phyloP scores from a whole-genome alignment of 2,329 filamentous ascomycete genomes.

The Ascochyta viciae-villosae region DNA sequence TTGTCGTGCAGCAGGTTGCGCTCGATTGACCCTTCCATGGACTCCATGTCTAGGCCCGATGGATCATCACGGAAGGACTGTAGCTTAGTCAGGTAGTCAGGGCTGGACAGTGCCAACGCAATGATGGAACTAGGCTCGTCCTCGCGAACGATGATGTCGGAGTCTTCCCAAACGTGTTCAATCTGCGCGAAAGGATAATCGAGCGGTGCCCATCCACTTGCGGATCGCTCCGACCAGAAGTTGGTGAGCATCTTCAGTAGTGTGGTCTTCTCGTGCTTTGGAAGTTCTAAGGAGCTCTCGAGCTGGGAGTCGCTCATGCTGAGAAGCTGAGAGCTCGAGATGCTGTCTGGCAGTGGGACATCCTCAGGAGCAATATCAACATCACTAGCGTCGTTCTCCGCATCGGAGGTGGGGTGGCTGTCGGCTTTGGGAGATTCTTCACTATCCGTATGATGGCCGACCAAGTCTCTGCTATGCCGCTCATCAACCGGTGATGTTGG shows the following conservation, averaged over 20 bases:
- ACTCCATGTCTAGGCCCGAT: constrained; percentile 30
- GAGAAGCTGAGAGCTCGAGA: constrained; percentile 59
- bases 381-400: constrained; percentile 66
- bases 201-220: constrained; percentile 89
- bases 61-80: constrained; percentile 63
- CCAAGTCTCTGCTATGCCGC: constrained; percentile 26
- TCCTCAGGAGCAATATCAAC: constrained; percentile 75
- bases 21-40: constrained; percentile 76
- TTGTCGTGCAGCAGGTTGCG: constrained; percentile 82
- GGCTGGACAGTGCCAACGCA: constrained; percentile 86
- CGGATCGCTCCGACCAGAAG: constrained; percentile 97
- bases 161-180: constrained; percentile 96
- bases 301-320: constrained; percentile 62
- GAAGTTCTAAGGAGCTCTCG: constrained; percentile 74
- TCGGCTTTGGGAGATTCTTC: constrained; percentile 35
- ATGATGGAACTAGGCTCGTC: constrained; percentile 97
- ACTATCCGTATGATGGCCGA: constrained; percentile 28
- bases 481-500: constrained; percentile 47
- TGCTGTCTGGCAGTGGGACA: constrained; percentile 68
- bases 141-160: constrained; percentile 94
- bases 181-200: constrained; percentile 85
- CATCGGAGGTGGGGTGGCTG: constrained; percentile 59
- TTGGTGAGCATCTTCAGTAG: constrained; percentile 95
- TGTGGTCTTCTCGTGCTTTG: constrained; percentile 91
- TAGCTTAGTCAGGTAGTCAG: constrained; percentile 85